Base-by-base conservation (phyloP, 2,329 filamentous ascomycete species). In the Talaromyces rugulosus region DNA sequence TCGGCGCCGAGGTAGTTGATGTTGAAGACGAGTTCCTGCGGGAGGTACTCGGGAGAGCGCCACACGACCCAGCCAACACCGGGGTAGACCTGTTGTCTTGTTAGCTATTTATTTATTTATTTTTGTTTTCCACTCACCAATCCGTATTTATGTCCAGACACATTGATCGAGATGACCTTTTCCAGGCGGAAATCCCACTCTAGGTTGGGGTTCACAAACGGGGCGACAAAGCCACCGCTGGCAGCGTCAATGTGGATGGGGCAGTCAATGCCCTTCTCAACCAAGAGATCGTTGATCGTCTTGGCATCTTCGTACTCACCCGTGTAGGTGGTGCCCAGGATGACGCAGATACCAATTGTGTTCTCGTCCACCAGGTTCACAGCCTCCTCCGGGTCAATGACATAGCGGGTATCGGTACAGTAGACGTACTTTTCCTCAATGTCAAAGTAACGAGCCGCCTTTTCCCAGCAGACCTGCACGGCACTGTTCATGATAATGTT, bases 1-100 rank as follows among this genome's bases (percentile, higher is more conserved):
- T 97, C 92, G 11, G 94, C 93, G 56, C 94, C 94, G 5, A 97
- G 89, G 79, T 98, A 98, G 84, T 97, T 97, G 85, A 98, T 97
- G 83, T 96, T 97, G 86, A 98, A 98, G 70, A 98, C 92, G 27
- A 97, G 87, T 71, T 97, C 93, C 73, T 94, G 84, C 7, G 94
- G 94, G 2, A 96, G 84, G 77, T 83, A 95, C 75, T 95, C 89
- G 57, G 91, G 85, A 44, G 87, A 85, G 55, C 93, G 87, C 92
- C 93, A 97, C 67, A 97, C 82, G 11, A 94, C 87, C 94, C 94
- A 98, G 62, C 94, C 94, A 14, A 98, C 91, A 75, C 94, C 93
- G 0, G 93, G 93, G 74, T 97, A 96, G 56, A 96, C 83, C 67
- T 79, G 52, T 33, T 23, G 23, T 36, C n/a, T 11, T 36, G 12